phyloP scores from a whole-genome alignment of 768 basidiomycete species.

The Clathrus columnatus region DNA sequence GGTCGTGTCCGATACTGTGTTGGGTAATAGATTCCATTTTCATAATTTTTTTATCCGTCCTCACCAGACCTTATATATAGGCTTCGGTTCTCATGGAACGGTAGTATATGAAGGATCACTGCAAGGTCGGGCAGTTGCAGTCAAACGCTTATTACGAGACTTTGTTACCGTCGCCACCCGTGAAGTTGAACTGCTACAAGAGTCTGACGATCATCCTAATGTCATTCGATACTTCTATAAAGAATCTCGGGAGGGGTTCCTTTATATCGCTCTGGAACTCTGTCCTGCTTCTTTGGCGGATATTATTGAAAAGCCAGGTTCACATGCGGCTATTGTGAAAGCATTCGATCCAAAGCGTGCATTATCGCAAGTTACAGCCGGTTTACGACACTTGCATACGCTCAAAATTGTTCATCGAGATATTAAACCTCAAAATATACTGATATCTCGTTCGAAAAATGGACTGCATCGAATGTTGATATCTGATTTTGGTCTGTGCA shows the following conservation, averaged over 20 bases:
- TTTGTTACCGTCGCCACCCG: slow-evolving; percentile 91
- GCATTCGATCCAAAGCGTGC: slow-evolving; percentile 85
- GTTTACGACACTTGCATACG: slow-evolving; percentile 82
- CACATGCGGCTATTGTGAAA: slow-evolving; percentile 65
- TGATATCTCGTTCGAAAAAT: slow-evolving; percentile 65
- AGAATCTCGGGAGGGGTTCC: slow-evolving; percentile 86
- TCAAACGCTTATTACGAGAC: slow-evolving; percentile 91
- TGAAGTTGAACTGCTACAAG: slow-evolving; percentile 90
- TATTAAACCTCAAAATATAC: slow-evolving; percentile 97
- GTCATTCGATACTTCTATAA: slow-evolving; percentile 98
- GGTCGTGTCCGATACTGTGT: slow-evolving; percentile 61
- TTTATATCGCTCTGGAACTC: slow-evolving; percentile 95
- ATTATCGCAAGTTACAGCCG: slow-evolving; percentile 76
- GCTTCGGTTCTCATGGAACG: slow-evolving; percentile 93
- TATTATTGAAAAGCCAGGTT: slow-evolving; percentile 69
- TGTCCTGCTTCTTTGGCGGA: slow-evolving; percentile 88
- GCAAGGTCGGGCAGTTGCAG: slow-evolving; percentile 97
- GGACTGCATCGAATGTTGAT: slow-evolving; percentile 75
- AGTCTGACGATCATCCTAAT: slow-evolving; percentile 96
- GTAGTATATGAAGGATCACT: slow-evolving; percentile 90
- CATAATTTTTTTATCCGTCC: neutral
- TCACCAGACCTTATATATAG: slow-evolving; percentile 32
- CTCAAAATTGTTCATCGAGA: slow-evolving; percentile 97
- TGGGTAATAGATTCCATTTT: slow-evolving; percentile 44
- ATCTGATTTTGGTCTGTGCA: slow-evolving; percentile 96